Evolutionary conservation across 169 alveolate species (phyloP).

Genomic region (Plasmodium ovale): DNA sequence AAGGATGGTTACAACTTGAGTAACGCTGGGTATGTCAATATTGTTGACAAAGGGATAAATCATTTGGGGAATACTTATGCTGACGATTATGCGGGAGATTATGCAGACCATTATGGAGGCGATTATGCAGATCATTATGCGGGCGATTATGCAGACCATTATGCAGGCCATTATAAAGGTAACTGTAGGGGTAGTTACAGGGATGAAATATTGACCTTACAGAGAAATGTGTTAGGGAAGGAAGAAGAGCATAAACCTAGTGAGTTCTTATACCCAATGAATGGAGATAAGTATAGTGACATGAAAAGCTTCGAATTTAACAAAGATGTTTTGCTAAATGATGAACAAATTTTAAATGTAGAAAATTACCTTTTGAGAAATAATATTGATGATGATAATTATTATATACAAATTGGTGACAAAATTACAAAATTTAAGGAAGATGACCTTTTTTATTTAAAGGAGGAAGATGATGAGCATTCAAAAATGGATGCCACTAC

Average conservation of each 20-base stretch:
- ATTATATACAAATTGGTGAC: conserved; percentile 19
- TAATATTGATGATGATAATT: conserved; percentile 17
- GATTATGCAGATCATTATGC: not conserved
- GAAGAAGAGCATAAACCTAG: too few relatives aligned
- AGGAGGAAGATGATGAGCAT: conserved; percentile 5
- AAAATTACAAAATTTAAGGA: conserved; percentile 9
- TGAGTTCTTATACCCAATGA: too few relatives aligned
- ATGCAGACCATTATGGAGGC: not conserved
- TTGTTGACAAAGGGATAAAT: too few relatives aligned
- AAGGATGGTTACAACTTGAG: not conserved
- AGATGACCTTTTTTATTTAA: conserved; percentile 8
- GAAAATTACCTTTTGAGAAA: conserved; percentile 18
- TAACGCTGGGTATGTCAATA: too few relatives aligned
- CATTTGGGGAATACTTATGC: too few relatives aligned
- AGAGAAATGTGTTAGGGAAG: too few relatives aligned
- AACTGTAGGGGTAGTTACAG: too few relatives aligned
- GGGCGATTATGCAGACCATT: too few relatives aligned
- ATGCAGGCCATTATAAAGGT: too few relatives aligned
- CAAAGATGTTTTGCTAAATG: not conserved
- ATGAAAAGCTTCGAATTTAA: not conserved
- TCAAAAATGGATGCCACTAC: conserved; percentile 4
- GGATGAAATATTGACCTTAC: too few relatives aligned
- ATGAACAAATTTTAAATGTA: not conserved
- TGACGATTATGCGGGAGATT: not conserved
- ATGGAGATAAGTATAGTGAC: not conserved